These are phyloP conservation scores for Lentinula sp. DNA, from an alignment of 768 basidiomycete species.

Conservation along the genomic window DNA sequence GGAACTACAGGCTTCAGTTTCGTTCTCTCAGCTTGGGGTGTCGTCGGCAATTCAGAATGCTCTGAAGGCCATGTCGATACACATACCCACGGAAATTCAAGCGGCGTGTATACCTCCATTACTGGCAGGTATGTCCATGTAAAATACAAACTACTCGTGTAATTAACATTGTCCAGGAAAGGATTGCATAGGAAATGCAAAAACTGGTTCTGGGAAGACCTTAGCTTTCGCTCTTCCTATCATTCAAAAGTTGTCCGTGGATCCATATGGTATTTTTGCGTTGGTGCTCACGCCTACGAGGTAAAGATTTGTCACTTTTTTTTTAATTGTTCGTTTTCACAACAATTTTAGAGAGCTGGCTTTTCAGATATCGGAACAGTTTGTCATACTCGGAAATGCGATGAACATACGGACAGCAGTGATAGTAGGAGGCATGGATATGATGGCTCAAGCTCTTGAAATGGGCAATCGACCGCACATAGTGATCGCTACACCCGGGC, in stretches of 20 bases:
- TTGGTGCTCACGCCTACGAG: constrained; percentile 92
- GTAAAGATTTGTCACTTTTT: constrained; percentile 33
- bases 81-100: constrained; percentile 81
- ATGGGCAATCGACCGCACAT: constrained; percentile 84
- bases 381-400: constrained; percentile 80
- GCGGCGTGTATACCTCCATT: constrained; percentile 85
- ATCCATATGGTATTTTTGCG: constrained; percentile 94
- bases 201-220: constrained; percentile 98
- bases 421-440: constrained; percentile 97
- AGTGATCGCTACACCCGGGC: constrained; percentile 92
- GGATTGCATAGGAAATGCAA: constrained; percentile 96
- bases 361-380: constrained; percentile 96
- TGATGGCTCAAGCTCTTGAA: constrained; percentile 90
- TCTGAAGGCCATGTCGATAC: constrained; percentile 79
- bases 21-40: constrained; percentile 57
- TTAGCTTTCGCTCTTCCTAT: constrained; percentile 97
- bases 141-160: neutral
- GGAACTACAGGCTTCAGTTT: constrained; percentile 13
- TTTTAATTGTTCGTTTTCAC: neutral
- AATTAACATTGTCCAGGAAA: constrained; percentile 45
- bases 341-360: constrained; percentile 74
- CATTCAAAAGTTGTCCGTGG: constrained; percentile 76
- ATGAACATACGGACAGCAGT: constrained; percentile 82
- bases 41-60: constrained; percentile 55
- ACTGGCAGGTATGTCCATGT: constrained; percentile 51